Base-by-base conservation (phyloP, 1,139 yeast genomes). In the Candida sojae region DNA sequence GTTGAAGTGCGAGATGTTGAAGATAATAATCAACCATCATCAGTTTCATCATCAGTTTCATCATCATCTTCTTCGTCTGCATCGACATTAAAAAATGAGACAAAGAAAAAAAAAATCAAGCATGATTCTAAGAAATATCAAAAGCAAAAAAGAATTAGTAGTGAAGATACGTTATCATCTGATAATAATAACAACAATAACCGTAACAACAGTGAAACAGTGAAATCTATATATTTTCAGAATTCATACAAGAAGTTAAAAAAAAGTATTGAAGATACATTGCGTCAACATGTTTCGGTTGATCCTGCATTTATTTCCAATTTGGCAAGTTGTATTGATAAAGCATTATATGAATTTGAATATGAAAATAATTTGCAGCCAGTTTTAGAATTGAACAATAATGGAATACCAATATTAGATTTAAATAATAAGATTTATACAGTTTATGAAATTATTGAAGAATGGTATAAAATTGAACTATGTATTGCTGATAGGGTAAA, bases 401-500 rank as follows among this genome's bases (percentile, higher is more conserved):
- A 38, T 29, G 41, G 33, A 4, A 30, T 48, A 1, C 58, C 59
- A 13, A 49, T 46, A n/a, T 44, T 53, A 13, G 57, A 51, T 35
- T 45, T 56, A 46, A 53, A 56, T 39, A 55, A 53, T 41, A 51
- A 55, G n/a, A 46, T 53, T 13, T 47, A 39, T 36, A 52, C 57
- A 1, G 56, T 56, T 25, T 55, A 54, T 47, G 57, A 54, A 44
- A 56, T 56, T n/a, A 13, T 53, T 30, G 57, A 56, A 45, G 59
- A 56, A 48, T 56, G 59, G 59, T 52, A 44, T 37, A 49, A 46
- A 25, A 42, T 33, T 25, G 47, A 42, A 6, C 53, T 54, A 26
- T 39, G 55, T 13, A 50, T 56, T 10, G 48, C 48, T 26, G 44
- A 36, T n/a, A 35, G 59, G 36, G 42, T 54, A 11, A 33, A 42